Percentiles rank a stretch among this genome's conserved stretches.
phyloP scores from a whole-genome alignment of 257 asterid genomes.

The Thymus mandschuricus region DNA sequence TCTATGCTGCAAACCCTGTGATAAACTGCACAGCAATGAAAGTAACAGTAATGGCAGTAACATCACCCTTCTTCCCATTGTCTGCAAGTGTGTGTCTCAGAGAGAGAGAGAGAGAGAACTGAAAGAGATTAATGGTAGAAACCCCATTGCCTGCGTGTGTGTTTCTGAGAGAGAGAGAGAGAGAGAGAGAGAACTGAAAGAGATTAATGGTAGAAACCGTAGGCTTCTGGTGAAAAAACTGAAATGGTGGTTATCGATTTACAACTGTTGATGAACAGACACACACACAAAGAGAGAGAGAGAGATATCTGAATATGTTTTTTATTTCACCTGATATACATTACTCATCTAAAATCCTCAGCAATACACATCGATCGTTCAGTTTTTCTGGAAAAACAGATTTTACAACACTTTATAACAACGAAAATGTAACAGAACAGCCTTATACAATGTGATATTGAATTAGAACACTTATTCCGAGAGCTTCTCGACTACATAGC shows the following conservation, averaged over 20 bases:
- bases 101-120: neutral
- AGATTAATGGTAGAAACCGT: slow-evolving; percentile 3
- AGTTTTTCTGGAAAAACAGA: too few species aligned
- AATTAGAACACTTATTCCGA: neutral
- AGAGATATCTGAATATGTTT: neutral
- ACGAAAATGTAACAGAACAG: neutral
- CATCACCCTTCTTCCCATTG: slow-evolving; percentile 29
- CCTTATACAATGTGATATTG: slow-evolving; percentile 3
- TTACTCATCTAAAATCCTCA: too few species aligned
- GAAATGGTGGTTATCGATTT: neutral
- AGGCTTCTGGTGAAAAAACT: neutral
- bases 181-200: neutral
- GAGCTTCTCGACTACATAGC: slow-evolving; percentile 7
- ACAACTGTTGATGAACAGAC: neutral
- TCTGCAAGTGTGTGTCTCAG: too few species aligned
- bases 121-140: neutral
- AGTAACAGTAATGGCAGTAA: neutral
- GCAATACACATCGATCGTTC: too few species aligned
- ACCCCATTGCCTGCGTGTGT: slow-evolving; percentile 24
- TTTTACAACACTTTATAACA: neutral
- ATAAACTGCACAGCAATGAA: neutral
- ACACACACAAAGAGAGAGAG: neutral
- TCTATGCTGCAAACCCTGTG: slow-evolving; percentile 31
- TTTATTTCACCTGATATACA: neutral
- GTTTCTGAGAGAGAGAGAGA: neutral